Percentiles rank a stretch among this genome's conserved stretches.
These are phyloP conservation scores for Blepharisma japonicum DNA, from an alignment of 73 alveolate genomes.

Conservation along the genomic window DNA sequence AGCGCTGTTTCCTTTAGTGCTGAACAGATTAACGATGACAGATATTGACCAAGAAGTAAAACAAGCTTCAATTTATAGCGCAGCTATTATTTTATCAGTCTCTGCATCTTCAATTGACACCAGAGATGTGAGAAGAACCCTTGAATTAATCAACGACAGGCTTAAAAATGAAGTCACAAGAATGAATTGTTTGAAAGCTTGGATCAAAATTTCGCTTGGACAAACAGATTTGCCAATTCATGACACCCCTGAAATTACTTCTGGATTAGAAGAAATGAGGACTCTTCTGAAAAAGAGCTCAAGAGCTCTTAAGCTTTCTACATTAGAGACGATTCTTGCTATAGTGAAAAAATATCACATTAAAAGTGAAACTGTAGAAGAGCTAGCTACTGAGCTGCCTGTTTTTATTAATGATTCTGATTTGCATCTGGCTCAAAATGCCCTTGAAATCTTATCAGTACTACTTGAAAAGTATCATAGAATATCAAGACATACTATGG, in stretches of 20 bases:
- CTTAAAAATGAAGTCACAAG: conserved; percentile 63
- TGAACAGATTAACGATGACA: conserved; percentile 31
- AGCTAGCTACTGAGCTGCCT: conserved; percentile 32
- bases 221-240: conserved; percentile 16
- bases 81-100: conserved; percentile 46
- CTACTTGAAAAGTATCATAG: conserved; percentile 18
- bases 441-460: neutral
- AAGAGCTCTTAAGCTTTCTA: conserved; percentile 47
- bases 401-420: conserved; percentile 45
- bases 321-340: conserved; percentile 51
- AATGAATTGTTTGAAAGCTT: conserved; percentile 51
- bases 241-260: conserved; percentile 20
- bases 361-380: neutral
- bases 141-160: conserved; percentile 51
- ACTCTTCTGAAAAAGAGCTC: conserved; percentile 38
- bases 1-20: neutral
- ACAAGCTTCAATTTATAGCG: conserved; percentile 47
- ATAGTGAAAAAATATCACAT: conserved; percentile 41
- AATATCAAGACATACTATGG: conserved; percentile 45
- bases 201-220: conserved; percentile 40
- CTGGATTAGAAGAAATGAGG: conserved; percentile 30
- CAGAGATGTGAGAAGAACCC: conserved; percentile 31
- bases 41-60: conserved; percentile 63
- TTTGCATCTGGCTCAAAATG: neutral
- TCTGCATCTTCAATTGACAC: conserved; percentile 33